A percentile compares a stretch with the other conserved stretches of the same genome.
Conservation (phyloP, 768 basidiomycete genomes). For the Leccinum obscurum region DNA sequence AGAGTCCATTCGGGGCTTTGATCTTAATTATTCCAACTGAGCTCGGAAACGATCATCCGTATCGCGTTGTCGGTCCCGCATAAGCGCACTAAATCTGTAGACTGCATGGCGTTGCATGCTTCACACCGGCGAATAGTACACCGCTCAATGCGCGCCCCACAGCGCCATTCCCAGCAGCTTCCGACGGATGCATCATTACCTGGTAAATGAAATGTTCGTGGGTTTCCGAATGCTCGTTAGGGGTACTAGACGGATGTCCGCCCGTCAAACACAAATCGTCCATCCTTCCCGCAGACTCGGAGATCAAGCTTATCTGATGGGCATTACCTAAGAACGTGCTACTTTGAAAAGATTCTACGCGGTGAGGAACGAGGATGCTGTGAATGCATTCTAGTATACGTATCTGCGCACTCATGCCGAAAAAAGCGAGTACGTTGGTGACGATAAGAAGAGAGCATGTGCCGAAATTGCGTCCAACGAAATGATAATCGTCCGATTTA, state of each 20-base stretch:
- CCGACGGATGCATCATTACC: background rate
- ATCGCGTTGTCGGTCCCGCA: conserved; percentile 6
- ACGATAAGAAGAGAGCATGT: conserved; percentile 10
- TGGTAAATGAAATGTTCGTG: conserved; percentile 3
- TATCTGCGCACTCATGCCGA: conserved; percentile 5
- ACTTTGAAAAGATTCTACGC: background rate
- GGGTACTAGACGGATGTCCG: conserved; percentile 2
- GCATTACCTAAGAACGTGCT: background rate
- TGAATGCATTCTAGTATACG: conserved; percentile 7
- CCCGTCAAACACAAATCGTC: background rate
- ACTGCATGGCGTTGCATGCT: no score
- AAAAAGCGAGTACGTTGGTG: conserved; percentile 4
- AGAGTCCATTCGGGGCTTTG: background rate
- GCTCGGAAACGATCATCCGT: background rate
- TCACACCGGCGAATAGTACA: background rate
- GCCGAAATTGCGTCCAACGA: background rate
- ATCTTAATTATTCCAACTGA: background rate
- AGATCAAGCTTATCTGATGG: background rate
- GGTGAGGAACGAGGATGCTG: background rate
- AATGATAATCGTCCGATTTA: conserved; percentile 14
- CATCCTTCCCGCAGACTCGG: background rate
- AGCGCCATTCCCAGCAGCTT: background rate
- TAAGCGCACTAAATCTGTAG: background rate
- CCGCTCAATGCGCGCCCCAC: conserved; percentile 12
- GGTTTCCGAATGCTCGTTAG: conserved; percentile 6